Evolutionary conservation across 2,329 filamentous ascomycete genomes (phyloP).

Genomic region (Sclerotinia spermophila): DNA sequence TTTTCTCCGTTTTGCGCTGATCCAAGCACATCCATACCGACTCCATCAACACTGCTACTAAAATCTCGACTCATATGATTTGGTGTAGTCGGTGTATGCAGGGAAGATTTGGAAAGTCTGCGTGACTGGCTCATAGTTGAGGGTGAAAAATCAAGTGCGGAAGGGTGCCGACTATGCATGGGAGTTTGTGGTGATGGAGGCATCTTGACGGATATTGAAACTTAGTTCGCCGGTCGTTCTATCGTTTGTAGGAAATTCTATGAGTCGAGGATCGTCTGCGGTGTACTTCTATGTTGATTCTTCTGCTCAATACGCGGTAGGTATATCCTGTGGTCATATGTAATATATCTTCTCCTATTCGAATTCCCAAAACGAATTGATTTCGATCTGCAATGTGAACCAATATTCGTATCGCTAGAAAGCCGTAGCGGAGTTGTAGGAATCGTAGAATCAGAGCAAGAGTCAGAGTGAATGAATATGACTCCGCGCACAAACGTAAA

Average conservation of each 20-base stretch:
- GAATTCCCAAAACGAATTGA: background rate
- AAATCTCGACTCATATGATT: conserved; percentile 21
- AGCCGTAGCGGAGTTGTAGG: background rate
- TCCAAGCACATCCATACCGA: conserved; percentile 31
- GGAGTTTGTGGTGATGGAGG: conserved; percentile 51
- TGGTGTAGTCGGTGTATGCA: conserved; percentile 33
- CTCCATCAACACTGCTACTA: conserved; percentile 1
- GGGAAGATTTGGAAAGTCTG: conserved; percentile 34
- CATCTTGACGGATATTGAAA: conserved; percentile 38
- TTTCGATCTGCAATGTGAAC: conserved; percentile 9
- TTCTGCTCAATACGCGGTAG: background rate
- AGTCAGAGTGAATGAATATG: background rate
- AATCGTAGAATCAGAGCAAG: background rate
- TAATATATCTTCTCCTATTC: conserved; percentile 13
- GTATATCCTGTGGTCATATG: background rate
- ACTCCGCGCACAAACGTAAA: conserved; percentile 1
- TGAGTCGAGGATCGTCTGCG: background rate
- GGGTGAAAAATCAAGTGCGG: conserved; percentile 47
- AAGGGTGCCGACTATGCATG: conserved; percentile 56
- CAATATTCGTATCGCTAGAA: conserved; percentile 7
- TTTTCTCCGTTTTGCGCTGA: conserved; percentile 43
- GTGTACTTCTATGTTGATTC: background rate
- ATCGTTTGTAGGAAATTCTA: background rate
- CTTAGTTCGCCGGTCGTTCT: conserved; percentile 16
- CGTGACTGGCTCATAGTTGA: conserved; percentile 29